Evolutionary conservation across 1,284 basidiomycete species (phyloP).

Genomic region (Ustilago nuda): DNA sequence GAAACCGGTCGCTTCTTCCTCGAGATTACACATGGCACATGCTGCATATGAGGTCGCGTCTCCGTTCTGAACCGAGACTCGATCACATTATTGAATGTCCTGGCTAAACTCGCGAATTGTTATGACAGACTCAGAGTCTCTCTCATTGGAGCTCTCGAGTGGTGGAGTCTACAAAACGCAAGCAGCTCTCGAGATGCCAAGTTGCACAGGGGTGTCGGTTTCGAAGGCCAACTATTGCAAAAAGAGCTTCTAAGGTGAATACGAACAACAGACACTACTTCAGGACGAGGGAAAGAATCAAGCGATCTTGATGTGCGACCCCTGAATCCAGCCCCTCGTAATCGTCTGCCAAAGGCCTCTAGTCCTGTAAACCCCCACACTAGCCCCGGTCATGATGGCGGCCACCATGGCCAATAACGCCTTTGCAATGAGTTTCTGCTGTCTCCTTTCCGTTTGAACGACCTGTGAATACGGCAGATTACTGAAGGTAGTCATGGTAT

Average conservation of each 20-base stretch:
- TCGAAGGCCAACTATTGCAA: too few species aligned
- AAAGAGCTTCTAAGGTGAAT: neutral
- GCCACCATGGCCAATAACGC: constrained; percentile 10
- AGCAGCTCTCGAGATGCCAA: too few species aligned
- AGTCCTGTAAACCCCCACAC: constrained; percentile 26
- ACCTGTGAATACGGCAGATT: constrained; percentile 88
- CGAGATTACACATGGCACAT: too few species aligned
- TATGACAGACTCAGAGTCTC: too few species aligned
- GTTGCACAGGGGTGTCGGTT: too few species aligned
- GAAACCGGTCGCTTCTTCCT: too few species aligned
- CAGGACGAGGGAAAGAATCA: neutral
- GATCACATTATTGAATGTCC: too few species aligned
- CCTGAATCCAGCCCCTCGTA: constrained; percentile 21
- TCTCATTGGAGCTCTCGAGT: too few species aligned
- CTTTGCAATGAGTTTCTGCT: constrained; percentile 69
- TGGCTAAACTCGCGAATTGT: too few species aligned
- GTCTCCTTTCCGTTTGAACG: constrained; percentile 75
- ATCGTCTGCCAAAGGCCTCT: constrained; percentile 36
- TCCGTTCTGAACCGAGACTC: too few species aligned
- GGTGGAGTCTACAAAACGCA: too few species aligned
- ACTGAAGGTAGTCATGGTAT: constrained; percentile 97
- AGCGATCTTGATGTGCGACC: constrained; percentile 14
- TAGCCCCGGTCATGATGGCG: constrained; percentile 9
- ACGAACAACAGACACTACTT: neutral
- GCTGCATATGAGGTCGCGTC: too few species aligned